phyloP scores from a whole-genome alignment of 2,329 filamentous ascomycete species.

The Monilinia fructicola region DNA sequence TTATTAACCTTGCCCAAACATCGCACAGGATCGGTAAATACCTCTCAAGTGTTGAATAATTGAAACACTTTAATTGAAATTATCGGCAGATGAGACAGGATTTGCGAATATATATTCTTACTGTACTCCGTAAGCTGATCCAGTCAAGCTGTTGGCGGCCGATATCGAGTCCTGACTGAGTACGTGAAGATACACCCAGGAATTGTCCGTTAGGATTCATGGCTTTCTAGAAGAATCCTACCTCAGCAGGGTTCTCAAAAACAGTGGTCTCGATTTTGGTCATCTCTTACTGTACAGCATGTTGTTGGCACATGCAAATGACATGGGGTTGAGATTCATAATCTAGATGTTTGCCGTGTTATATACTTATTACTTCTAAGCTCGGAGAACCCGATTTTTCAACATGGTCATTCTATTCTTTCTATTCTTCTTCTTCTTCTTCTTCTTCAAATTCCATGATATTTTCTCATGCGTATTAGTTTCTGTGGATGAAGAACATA shows the following conservation, averaged over 20 bases:
- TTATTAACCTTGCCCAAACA: not conserved
- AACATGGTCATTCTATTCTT: no score
- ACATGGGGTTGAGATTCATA: not conserved
- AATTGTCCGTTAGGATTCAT: not conserved
- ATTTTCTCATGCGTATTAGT: not conserved
- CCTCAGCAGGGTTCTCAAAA: not conserved
- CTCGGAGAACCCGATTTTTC: not conserved
- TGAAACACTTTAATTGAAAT: not conserved
- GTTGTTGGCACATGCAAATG: not conserved
- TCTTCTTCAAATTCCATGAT: not conserved
- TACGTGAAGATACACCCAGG: not conserved
- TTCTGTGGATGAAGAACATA: not conserved
- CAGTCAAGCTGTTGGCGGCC: not conserved
- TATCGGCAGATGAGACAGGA: not conserved
- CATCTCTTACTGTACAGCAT: not conserved
- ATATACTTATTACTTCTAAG: constrained; percentile 3
- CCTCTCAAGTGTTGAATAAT: not conserved
- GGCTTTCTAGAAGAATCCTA: not conserved
- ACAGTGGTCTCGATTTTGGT: not conserved
- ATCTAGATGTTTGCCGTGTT: not conserved
- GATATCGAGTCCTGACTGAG: not conserved
- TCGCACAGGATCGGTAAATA: not conserved
- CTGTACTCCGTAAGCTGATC: not conserved
- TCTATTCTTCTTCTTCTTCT: not conserved
- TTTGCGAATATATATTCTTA: not conserved